Evolutionary conservation across 768 basidiomycete species (phyloP).

Genomic region (Russula lepida): DNA sequence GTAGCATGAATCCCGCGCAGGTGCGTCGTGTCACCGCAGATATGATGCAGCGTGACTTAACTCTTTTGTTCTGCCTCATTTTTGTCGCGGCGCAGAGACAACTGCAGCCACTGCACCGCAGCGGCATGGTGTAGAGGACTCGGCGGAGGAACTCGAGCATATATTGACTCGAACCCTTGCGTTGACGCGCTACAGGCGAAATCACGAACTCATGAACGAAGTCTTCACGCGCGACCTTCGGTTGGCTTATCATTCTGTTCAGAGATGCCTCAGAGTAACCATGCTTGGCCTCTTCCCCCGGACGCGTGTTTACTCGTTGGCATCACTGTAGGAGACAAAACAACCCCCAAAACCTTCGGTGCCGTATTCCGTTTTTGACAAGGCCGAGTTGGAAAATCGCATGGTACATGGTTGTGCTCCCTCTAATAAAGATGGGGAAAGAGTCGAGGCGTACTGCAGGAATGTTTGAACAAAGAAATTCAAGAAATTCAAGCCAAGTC

Average conservation of each 20-base stretch:
- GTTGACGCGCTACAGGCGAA: conserved; percentile 62
- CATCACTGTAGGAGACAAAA: conserved; percentile 36
- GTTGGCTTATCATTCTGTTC: conserved; percentile 26
- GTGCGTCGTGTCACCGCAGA: neutral
- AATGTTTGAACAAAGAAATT: conserved; percentile 51
- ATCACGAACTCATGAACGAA: conserved; percentile 80
- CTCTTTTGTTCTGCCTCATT: neutral
- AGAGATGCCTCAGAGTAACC: neutral
- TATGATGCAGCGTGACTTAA: neutral
- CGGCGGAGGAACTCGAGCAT: conserved; percentile 51
- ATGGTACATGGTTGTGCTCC: conserved; percentile 21
- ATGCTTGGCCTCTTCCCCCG: neutral
- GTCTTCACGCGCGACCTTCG: conserved; percentile 68
- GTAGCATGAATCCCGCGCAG: conserved; percentile 23
- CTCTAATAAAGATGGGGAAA: neutral
- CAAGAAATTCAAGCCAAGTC: conserved; percentile 44
- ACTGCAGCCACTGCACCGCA: conserved; percentile 12
- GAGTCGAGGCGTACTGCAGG: conserved; percentile 29
- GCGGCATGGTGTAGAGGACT: conserved; percentile 21
- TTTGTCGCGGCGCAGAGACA: conserved; percentile 5
- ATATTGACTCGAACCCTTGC: conserved; percentile 70
- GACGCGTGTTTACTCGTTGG: neutral
- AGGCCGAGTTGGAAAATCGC: conserved; percentile 50
- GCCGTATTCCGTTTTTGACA: conserved; percentile 55
- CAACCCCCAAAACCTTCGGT: conserved; percentile 31